A percentile compares a stretch with the other conserved stretches of the same genome.
phyloP scores from a whole-genome alignment of 192 early-diverging fungal genomes.

The Backusella macrospora region DNA sequence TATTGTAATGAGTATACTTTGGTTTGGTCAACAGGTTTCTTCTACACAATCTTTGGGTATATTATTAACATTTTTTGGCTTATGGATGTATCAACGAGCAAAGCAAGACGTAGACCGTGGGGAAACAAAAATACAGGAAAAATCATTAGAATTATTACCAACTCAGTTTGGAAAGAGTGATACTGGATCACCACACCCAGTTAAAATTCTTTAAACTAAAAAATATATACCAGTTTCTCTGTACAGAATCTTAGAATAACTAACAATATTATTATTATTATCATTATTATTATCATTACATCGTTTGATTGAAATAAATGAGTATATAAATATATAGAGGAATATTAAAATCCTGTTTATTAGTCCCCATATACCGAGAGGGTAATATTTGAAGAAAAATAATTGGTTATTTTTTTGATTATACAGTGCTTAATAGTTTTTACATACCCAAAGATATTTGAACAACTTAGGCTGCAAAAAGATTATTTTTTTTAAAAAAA shows the following conservation, averaged over 20 bases:
- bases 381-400: too few species aligned
- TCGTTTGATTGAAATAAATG: too few species aligned
- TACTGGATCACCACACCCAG: background rate
- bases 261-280: too few species aligned
- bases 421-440: too few species aligned
- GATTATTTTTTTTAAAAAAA: too few species aligned
- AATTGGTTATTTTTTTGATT: too few species aligned
- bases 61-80: slow-evolving; percentile 75
- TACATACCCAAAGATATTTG: too few species aligned
- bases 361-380: too few species aligned
- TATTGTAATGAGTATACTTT: slow-evolving; percentile 80
- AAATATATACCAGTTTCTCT: background rate
- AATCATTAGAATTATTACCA: slow-evolving; percentile 19
- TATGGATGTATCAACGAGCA: slow-evolving; percentile 84
- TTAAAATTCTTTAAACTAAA: background rate
- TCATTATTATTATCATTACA: too few species aligned
- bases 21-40: slow-evolving; percentile 78
- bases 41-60: slow-evolving; percentile 76
- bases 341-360: too few species aligned
- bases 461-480: too few species aligned
- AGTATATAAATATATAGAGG: too few species aligned
- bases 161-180: slow-evolving; percentile 4
- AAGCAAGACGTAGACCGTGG: slow-evolving; percentile 61
- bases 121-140: slow-evolving; percentile 43
- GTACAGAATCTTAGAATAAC: slow-evolving; percentile 5